phyloP scores from a whole-genome alignment of 2,329 filamentous ascomycete species.

The Diaporthe helianthi region DNA sequence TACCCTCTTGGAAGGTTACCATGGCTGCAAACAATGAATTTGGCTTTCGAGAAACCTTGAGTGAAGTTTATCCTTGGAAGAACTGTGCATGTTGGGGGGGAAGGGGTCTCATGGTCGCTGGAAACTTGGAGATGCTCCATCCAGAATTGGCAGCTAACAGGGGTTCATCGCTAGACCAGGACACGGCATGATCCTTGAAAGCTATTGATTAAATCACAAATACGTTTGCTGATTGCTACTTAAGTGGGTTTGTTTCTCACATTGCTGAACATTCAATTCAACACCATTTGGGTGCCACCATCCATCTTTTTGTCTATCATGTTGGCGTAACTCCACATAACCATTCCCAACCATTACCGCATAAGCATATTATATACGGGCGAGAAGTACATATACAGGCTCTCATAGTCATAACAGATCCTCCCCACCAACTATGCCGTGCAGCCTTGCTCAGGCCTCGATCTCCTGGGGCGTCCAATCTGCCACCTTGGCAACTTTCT shows the following conservation, averaged over 20 bases:
- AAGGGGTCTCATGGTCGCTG: neutral
- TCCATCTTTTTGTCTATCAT: conserved; percentile 12
- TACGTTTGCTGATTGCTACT: neutral
- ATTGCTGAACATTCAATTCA: neutral
- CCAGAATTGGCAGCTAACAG: neutral
- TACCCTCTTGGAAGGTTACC: neutral
- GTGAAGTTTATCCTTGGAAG: neutral
- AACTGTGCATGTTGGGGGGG: neutral
- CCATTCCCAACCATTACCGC: neutral
- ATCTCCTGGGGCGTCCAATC: conserved; percentile 75
- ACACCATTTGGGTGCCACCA: neutral
- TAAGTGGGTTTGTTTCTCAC: neutral
- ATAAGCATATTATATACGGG: conserved; percentile 14
- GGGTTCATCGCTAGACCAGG: neutral
- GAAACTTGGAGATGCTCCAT: conserved; percentile 1
- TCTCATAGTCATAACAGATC: neutral
- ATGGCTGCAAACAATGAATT: neutral
- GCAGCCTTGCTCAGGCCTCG: conserved; percentile 58
- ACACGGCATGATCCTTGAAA: neutral
- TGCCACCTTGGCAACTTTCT: conserved; percentile 49
- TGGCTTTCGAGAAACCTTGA: neutral
- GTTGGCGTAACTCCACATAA: neutral
- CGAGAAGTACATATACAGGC: conserved; percentile 1
- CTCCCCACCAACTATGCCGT: neutral
- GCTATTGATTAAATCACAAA: neutral